phyloP scores from a whole-genome alignment of 2,329 filamentous ascomycete species.

The Claviceps capensis region DNA sequence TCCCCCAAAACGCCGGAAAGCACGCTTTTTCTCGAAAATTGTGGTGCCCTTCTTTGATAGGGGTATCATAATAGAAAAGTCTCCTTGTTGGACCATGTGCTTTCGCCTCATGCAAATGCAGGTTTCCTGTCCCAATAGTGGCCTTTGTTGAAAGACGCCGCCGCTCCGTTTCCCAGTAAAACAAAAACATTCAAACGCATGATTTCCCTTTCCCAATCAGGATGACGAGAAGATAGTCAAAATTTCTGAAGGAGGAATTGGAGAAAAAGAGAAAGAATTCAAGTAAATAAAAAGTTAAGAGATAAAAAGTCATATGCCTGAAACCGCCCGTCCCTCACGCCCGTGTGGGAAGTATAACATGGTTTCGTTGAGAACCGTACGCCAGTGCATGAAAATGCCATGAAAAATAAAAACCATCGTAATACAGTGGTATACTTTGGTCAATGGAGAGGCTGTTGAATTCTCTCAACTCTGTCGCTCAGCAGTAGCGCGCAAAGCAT shows the following conservation, averaged over 20 bases:
- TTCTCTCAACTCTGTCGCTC: slow-evolving; percentile 13
- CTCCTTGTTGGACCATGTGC: slow-evolving; percentile 15
- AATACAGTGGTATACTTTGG: slow-evolving; percentile 15
- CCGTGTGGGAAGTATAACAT: slow-evolving; percentile 17
- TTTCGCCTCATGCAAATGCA: slow-evolving; percentile 24
- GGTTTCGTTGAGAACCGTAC: slow-evolving; percentile 36
- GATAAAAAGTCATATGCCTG: slow-evolving; percentile 16
- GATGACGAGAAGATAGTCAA: slow-evolving; percentile 10
- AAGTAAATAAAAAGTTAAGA: slow-evolving; percentile 2
- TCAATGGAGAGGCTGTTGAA: slow-evolving; percentile 27
- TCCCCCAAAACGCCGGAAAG: slow-evolving; percentile 25
- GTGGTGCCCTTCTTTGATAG: slow-evolving; percentile 20
- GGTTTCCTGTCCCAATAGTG: slow-evolving; percentile 17
- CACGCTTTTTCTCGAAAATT: slow-evolving; percentile 18
- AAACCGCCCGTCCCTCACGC: slow-evolving; percentile 22
- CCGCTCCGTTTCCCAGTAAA: slow-evolving; percentile 22
- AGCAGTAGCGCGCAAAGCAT: not conserved
- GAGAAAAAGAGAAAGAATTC: slow-evolving; percentile 7
- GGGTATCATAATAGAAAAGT: slow-evolving; percentile 28
- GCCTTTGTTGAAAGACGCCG: slow-evolving; percentile 37
- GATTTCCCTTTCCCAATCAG: not conserved
- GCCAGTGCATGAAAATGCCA: slow-evolving; percentile 24
- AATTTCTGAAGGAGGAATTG: slow-evolving; percentile 5
- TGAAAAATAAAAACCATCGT: slow-evolving; percentile 22
- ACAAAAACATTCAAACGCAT: slow-evolving; percentile 9